phyloP scores from a whole-genome alignment of 169 alveolate genomes.

The Theileria luwenshuni region DNA sequence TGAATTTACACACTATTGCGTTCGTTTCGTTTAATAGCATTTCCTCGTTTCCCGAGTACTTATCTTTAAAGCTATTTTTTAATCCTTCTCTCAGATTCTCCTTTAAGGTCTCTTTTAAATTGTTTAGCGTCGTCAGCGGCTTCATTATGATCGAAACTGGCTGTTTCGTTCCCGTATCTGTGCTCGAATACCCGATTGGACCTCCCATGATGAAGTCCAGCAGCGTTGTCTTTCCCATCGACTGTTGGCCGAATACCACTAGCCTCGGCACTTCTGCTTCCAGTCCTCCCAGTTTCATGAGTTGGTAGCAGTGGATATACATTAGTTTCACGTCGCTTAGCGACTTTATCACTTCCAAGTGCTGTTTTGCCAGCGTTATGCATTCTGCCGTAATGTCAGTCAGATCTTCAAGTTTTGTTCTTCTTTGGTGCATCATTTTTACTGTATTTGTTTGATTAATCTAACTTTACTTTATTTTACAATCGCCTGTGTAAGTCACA shows the following conservation, averaged over 20 bases:
- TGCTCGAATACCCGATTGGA: slow-evolving; percentile 87
- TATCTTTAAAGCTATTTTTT: background rate
- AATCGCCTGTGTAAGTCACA: background rate
- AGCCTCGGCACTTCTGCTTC: slow-evolving; percentile 88
- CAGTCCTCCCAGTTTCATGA: slow-evolving; percentile 82
- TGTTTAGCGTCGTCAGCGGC: slow-evolving; percentile 65
- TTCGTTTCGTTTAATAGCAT: slow-evolving; percentile 15
- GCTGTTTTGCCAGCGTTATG: slow-evolving; percentile 54
- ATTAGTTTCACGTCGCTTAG: slow-evolving; percentile 78
- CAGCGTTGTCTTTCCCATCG: slow-evolving; percentile 89
- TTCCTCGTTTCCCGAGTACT: slow-evolving; percentile 52
- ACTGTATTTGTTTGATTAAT: background rate
- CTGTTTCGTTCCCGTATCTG: slow-evolving; percentile 89
- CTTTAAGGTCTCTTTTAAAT: slow-evolving; percentile 19
- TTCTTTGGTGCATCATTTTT: slow-evolving; percentile 23
- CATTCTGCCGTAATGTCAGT: slow-evolving; percentile 47
- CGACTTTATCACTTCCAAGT: slow-evolving; percentile 53
- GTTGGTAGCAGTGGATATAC: slow-evolving; percentile 81
- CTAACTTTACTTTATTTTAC: background rate
- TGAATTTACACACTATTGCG: slow-evolving; percentile 48
- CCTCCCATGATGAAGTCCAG: slow-evolving; percentile 89
- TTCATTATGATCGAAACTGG: slow-evolving; percentile 84
- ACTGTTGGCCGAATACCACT: slow-evolving; percentile 89
- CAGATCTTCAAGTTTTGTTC: slow-evolving; percentile 55
- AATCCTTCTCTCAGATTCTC: background rate